These are phyloP conservation scores for Tulasnella sp. DNA, from an alignment of 768 basidiomycete species.

Conservation along the genomic window DNA sequence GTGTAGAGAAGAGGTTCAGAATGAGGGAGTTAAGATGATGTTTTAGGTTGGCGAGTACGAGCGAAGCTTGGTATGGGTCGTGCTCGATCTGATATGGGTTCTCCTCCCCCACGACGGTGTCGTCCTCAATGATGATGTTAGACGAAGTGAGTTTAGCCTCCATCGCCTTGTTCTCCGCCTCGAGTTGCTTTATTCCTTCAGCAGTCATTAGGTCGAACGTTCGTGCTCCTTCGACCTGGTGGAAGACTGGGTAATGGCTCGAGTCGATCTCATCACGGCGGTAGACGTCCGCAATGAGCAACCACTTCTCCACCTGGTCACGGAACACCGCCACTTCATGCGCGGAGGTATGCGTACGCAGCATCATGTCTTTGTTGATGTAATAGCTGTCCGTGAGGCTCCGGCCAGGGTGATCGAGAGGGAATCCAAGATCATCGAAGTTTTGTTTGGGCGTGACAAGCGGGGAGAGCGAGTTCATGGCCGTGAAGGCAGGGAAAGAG, in stretches of 20 bases:
- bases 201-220: constrained; percentile 39
- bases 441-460: constrained; percentile 84
- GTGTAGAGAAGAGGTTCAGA: constrained; percentile 48
- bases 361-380: constrained; percentile 79
- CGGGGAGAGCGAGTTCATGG: constrained; percentile 70
- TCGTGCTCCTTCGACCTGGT: constrained; percentile 92
- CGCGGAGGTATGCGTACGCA: constrained; percentile 96
- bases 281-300: constrained; percentile 95
- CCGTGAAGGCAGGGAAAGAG: constrained; percentile 65
- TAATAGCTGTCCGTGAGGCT: constrained; percentile 91
- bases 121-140: constrained; percentile 80
- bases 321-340: constrained; percentile 89
- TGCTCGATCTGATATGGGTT: constrained; percentile 79
- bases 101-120: constrained; percentile 53
- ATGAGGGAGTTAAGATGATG: constrained; percentile 80
- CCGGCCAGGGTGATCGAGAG: constrained; percentile 86
- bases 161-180: constrained; percentile 59
- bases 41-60: constrained; percentile 79
- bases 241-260: constrained; percentile 95
- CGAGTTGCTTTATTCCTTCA: constrained; percentile 43
- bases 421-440: constrained; percentile 95
- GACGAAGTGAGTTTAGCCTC: constrained; percentile 47
- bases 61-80: constrained; percentile 56
- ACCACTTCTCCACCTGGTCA: constrained; percentile 66
- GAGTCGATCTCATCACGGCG: constrained; percentile 95